Base-by-base conservation (phyloP, 2,329 filamentous ascomycete genomes). In the Pestalotiopsis sp. region DNA sequence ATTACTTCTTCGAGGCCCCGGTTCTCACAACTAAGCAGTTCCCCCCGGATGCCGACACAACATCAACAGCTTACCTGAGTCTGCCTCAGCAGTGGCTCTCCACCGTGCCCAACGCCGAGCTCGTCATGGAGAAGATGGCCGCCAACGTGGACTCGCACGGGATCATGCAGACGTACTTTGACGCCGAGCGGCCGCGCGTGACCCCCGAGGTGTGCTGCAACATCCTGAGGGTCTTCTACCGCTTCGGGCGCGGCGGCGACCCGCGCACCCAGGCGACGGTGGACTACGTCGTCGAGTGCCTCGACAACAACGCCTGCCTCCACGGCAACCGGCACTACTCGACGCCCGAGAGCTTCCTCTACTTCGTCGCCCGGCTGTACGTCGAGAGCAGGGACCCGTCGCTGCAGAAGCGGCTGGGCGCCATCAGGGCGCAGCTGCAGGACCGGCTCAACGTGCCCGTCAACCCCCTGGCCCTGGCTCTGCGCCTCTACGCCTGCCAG, bases 31-130 rank as follows among this genome's bases (percentile, higher is more conserved):
- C 68, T 3, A 11, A 38, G 26, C 59, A 70, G 1, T 71, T 72
- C 39, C 71, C 72, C 6, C 67, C 70, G 3, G 71, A 74, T 57
- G 70, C 71, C n/a, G 72, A 74, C 66, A 74, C 72, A 3, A 74
- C 72, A 11, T 70, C 70, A 3, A 73, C 56, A n/a, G 72, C 70
- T 5, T 74, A 72, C 66, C 56, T 72, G 24, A 70, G 69, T 20
- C 35, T 72, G 3, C 69, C 70, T 2, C 3, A 58, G 3, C 6
- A 7, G 9, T 58, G 24, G n/a, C 56, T 58, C 5, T 30, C 56
- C 9, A 58, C 5, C 2, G 20, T 20, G 6, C 1, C 9, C 13
- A 13, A 24, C 56, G n/a, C 26, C 2, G 20, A 58, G 22, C 9
- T 58, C 1, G 26, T 30, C 56, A 26, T 58, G 56, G 56, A 58